phyloP scores from a whole-genome alignment of 2,329 filamentous ascomycete species.

The Sporothrix brasiliensis region DNA sequence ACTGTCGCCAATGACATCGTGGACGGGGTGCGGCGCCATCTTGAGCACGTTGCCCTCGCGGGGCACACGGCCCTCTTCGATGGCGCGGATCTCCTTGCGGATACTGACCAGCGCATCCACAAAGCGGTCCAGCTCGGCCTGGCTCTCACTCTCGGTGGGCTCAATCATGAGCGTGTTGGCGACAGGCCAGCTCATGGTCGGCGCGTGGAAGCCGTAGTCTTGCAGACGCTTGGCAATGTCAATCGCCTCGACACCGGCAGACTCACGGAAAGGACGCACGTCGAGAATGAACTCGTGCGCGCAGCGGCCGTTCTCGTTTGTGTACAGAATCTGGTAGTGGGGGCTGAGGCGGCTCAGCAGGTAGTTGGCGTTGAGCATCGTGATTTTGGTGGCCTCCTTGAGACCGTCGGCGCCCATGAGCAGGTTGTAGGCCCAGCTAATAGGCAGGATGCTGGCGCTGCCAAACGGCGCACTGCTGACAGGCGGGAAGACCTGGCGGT shows the following conservation, averaged over 20 bases:
- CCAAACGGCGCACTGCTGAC: constrained; percentile 84
- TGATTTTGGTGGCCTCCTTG: constrained; percentile 86
- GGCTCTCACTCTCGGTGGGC: constrained; percentile 90
- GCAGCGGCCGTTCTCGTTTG: constrained; percentile 82
- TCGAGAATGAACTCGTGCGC: constrained; percentile 98
- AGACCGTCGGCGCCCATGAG: constrained; percentile 87
- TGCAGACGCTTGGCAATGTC: constrained; percentile 96
- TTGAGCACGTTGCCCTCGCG: constrained; percentile 81
- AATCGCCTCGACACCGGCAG: constrained; percentile 82
- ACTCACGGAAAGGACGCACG: constrained; percentile 79
- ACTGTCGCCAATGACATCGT: constrained; percentile 67
- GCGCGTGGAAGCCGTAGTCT: constrained; percentile 96
- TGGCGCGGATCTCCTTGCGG: constrained; percentile 76
- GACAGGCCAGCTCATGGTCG: constrained; percentile 96
- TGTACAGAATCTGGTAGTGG: constrained; percentile 92
- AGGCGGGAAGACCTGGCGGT: constrained; percentile 47
- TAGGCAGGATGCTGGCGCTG: constrained; percentile 88
- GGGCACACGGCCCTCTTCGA: constrained; percentile 78
- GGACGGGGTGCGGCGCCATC: constrained; percentile 83
- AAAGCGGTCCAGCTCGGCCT: constrained; percentile 91
- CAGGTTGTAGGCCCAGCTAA: constrained; percentile 93
- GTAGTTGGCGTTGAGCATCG: constrained; percentile 96
- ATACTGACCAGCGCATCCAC: constrained; percentile 88
- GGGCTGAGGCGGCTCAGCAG: constrained; percentile 83
- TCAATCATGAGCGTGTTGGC: constrained; percentile 97